Conservation (phyloP, 495 filamentous ascomycete species). For the Penicillium steckii region DNA sequence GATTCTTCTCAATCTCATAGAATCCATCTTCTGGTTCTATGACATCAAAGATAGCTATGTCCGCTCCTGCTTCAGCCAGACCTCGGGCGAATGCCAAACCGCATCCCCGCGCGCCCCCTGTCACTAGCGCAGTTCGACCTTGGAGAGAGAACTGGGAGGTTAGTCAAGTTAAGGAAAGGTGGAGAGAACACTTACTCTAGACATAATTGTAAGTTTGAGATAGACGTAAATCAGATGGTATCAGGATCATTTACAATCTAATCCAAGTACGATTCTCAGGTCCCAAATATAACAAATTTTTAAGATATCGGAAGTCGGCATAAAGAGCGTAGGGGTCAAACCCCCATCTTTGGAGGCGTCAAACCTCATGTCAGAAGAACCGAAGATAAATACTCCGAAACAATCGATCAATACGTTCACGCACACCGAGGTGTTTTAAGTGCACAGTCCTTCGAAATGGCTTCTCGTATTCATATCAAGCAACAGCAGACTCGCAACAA, state of each 20-base stretch:
- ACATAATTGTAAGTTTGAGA: conserved; percentile 7
- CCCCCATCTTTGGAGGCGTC: conserved; percentile 20
- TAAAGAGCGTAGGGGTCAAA: background rate
- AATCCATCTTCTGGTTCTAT: conserved; percentile 31
- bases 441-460: conserved; percentile 8
- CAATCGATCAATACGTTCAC: too few relatives aligned
- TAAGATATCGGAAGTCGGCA: conserved; percentile 8
- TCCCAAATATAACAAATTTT: conserved; percentile 8
- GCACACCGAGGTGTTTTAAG: too few relatives aligned
- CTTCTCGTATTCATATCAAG: conserved; percentile 19
- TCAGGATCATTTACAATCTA: background rate
- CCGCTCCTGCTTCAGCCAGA: conserved; percentile 80
- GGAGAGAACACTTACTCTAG: conserved; percentile 2
- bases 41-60: conserved; percentile 67
- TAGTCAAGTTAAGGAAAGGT: background rate
- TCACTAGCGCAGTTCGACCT: conserved; percentile 74
- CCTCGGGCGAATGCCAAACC: conserved; percentile 75
- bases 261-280: background rate
- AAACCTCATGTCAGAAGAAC: background rate
- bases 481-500: conserved; percentile 12
- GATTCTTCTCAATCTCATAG: conserved; percentile 29
- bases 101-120: conserved; percentile 79
- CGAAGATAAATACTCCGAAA: conserved; percentile 14
- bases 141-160: conserved; percentile 36
- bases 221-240: background rate